A percentile compares a stretch with the other conserved stretches of the same genome.
These are phyloP conservation scores for Scleroderma citrinum DNA, from an alignment of 768 basidiomycete genomes.

Conservation along the genomic window DNA sequence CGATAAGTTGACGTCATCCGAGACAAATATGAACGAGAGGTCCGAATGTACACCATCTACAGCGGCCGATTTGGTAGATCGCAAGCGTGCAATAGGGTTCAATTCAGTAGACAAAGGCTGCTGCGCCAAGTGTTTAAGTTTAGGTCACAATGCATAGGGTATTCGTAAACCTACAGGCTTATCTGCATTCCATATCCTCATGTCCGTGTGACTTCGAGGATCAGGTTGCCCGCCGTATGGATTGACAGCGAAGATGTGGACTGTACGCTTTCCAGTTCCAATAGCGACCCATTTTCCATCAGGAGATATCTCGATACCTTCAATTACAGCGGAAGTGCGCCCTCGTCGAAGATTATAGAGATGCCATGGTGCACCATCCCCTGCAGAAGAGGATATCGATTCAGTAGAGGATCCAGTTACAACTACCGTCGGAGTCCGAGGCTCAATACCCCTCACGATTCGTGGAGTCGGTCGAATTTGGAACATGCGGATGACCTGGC, in stretches of 20 bases:
- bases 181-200: slow-evolving; percentile 48
- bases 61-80: slow-evolving; percentile 26
- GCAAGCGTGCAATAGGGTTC: slow-evolving; percentile 51
- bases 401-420: slow-evolving; percentile 2
- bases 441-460: slow-evolving; percentile 9
- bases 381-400: neutral
- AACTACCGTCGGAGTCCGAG: slow-evolving; percentile 1
- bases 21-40: slow-evolving; percentile 53
- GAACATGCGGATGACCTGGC: slow-evolving; percentile 48
- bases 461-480: slow-evolving; percentile 29
- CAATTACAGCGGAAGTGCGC: slow-evolving; percentile 59
- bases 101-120: slow-evolving; percentile 50
- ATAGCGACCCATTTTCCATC: slow-evolving; percentile 69
- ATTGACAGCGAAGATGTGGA: slow-evolving; percentile 72
- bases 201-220: slow-evolving; percentile 52
- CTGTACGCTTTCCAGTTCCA: slow-evolving; percentile 55
- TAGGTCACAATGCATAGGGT: neutral
- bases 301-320: slow-evolving; percentile 34
- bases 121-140: slow-evolving; percentile 23
- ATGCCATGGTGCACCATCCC: slow-evolving; percentile 38
- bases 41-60: slow-evolving; percentile 31
- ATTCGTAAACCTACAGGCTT: slow-evolving; percentile 35
- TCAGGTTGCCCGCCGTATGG: slow-evolving; percentile 71
- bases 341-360: slow-evolving; percentile 70
- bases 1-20: slow-evolving; percentile 31